Percentiles rank a stretch among this genome's conserved stretches.
Evolutionary conservation across 2,329 filamentous ascomycete genomes (phyloP).

Genomic region (Tolypocladium capitatum): DNA sequence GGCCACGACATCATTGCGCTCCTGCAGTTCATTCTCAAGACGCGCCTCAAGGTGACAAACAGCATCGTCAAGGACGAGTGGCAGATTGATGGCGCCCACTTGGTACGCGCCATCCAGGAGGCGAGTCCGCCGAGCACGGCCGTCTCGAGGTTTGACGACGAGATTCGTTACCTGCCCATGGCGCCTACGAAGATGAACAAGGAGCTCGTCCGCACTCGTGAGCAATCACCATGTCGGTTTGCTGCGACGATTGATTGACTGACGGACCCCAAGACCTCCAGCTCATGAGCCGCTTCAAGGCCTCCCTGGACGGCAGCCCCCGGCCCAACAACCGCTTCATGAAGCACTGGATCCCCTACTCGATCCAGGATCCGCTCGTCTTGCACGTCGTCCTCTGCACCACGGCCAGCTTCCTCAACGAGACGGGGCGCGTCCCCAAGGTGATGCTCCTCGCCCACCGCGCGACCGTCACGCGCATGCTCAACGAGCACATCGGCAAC

Average conservation of each 20-base stretch:
- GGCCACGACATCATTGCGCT: slow-evolving; percentile 15
- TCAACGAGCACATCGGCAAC: slow-evolving; percentile 32
- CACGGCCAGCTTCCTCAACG: slow-evolving; percentile 36
- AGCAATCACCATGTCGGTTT: slow-evolving; percentile 4
- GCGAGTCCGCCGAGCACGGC: slow-evolving; percentile 7
- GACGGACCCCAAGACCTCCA: slow-evolving; percentile 28
- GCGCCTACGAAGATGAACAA: slow-evolving; percentile 28
- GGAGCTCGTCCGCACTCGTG: slow-evolving; percentile 36
- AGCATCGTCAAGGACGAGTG: slow-evolving; percentile 17
- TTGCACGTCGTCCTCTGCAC: slow-evolving; percentile 36
- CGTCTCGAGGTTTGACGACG: slow-evolving; percentile 18
- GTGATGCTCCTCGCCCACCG: slow-evolving; percentile 29
- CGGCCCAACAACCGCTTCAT: slow-evolving; percentile 30
- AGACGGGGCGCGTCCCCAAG: slow-evolving; percentile 33
- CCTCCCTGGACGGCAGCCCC: slow-evolving; percentile 34
- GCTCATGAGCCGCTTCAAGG: slow-evolving; percentile 36
- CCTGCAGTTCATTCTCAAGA: slow-evolving; percentile 16
- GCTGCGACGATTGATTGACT: background rate
- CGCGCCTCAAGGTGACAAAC: slow-evolving; percentile 16
- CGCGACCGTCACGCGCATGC: slow-evolving; percentile 26
- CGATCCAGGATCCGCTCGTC: slow-evolving; percentile 35
- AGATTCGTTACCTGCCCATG: slow-evolving; percentile 27
- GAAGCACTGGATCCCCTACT: slow-evolving; percentile 33
- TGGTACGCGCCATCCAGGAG: slow-evolving; percentile 11
- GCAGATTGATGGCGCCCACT: slow-evolving; percentile 12